Percentiles rank a stretch among this genome's conserved stretches.
These are phyloP conservation scores for Kuraishia molischiana DNA, from an alignment of 805 yeast genomes.

Conservation along the genomic window DNA sequence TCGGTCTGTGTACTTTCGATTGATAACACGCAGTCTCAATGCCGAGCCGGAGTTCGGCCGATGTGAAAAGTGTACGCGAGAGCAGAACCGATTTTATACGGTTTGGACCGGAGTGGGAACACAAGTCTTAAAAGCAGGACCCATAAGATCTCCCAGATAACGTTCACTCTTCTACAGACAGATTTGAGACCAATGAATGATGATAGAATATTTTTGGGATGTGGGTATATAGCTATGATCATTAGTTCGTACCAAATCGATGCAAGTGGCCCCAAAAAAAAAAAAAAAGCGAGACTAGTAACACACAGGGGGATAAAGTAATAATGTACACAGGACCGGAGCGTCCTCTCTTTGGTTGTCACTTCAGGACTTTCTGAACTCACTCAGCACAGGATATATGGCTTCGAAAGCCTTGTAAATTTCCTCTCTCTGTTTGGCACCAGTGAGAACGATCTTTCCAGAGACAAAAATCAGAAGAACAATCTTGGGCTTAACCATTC, in stretches of 20 bases:
- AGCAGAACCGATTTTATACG: too few relatives aligned
- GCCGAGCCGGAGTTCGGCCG: too few relatives aligned
- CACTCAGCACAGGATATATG: slow-evolving; percentile 95
- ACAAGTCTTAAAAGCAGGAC: too few relatives aligned
- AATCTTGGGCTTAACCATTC: slow-evolving; percentile 99
- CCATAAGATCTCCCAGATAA: too few relatives aligned
- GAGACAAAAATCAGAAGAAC: slow-evolving; percentile 92
- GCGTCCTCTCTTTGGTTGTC: slow-evolving; percentile 17
- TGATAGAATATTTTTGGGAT: too few relatives aligned
- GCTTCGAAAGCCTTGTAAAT: slow-evolving; percentile 98
- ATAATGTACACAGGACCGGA: neutral
- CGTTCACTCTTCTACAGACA: too few relatives aligned
- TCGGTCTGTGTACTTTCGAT: too few relatives aligned
- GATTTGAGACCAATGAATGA: too few relatives aligned
- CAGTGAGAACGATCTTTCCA: slow-evolving; percentile 95
- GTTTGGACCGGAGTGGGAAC: too few relatives aligned
- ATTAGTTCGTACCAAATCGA: neutral
- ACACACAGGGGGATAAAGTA: neutral
- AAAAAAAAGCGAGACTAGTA: neutral
- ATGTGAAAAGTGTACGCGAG: too few relatives aligned
- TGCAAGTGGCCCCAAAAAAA: neutral
- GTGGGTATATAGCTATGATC: neutral
- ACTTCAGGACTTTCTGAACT: slow-evolving; percentile 66
- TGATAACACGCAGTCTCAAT: too few relatives aligned
- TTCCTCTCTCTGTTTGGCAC: slow-evolving; percentile 98